These are phyloP conservation scores for Microdochium nivale DNA, from an alignment of 2,329 filamentous ascomycete genomes.

Conservation along the genomic window DNA sequence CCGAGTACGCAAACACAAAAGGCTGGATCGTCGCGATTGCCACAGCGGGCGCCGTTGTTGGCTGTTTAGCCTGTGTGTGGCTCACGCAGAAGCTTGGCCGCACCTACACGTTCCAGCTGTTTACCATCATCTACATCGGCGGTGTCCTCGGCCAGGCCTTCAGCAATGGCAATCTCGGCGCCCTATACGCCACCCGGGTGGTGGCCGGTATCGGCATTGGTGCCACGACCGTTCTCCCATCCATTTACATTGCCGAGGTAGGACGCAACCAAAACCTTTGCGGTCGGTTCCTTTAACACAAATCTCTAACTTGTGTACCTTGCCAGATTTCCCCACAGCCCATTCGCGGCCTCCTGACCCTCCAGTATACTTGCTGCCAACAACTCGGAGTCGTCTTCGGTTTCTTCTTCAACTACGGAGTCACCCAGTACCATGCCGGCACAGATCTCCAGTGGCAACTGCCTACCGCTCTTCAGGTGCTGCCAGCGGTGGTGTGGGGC, in stretches of 20 bases:
- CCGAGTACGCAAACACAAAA: constrained; percentile 17
- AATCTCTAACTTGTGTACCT: no score
- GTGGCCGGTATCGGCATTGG: constrained; percentile 16
- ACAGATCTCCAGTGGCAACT: constrained; percentile 17
- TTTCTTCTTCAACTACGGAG: constrained; percentile 25
- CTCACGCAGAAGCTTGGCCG: constrained; percentile 15
- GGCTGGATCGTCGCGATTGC: constrained; percentile 22
- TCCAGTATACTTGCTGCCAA: constrained; percentile 23
- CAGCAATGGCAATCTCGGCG: constrained; percentile 14
- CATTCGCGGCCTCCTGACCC: constrained; percentile 20
- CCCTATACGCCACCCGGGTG: constrained; percentile 14
- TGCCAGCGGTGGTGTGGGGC: constrained; percentile 16
- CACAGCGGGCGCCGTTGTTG: constrained; percentile 19
- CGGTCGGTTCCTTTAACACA: not conserved
- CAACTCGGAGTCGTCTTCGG: constrained; percentile 23
- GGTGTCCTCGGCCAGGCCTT: constrained; percentile 23
- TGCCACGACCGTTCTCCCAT: constrained; percentile 16
- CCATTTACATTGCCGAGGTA: constrained; percentile 18
- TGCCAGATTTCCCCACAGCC: constrained; percentile 14
- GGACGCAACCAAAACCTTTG: not conserved
- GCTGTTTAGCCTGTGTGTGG: constrained; percentile 16
- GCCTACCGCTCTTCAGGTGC: constrained; percentile 14
- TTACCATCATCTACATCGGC: constrained; percentile 25
- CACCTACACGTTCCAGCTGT: constrained; percentile 12
- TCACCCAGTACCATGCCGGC: constrained; percentile 17